Base-by-base conservation (phyloP, 164 flowering plant species). In the Nymphaea colorata region DNA sequence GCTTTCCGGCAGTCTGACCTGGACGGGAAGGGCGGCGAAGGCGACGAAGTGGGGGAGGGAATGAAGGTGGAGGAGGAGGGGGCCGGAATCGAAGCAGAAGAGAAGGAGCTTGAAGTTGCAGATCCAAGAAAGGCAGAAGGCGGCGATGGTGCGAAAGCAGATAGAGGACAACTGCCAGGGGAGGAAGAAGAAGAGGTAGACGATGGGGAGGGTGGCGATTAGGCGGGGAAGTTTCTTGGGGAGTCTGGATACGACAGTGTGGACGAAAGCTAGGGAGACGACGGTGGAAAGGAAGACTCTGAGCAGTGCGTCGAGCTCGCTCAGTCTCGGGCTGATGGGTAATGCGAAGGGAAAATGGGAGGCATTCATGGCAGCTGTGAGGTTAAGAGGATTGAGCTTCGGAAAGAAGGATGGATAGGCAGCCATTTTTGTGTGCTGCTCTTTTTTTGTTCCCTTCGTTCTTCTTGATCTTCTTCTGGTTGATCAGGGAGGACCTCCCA, bases 51-150 rank as follows among this genome's bases (percentile, higher is more conserved):
- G 14, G 68, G 62, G 41, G 66, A 66, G 51, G 44, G 60, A 42
- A 3, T 55, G 51, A 5, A 7, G 63, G 36, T 61, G 8, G 64
- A 44, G 6, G 16, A 43, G n/a, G 44, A 75, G 66, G 7, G 77
- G 77, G 42, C 74, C 77, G 12, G 16, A 53, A 55, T 64, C 62
- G 67, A 64, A 75, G 59, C 68, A 61, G 77, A 71, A 68, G 69
- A 75, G 74, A 64, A 75, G 62, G 66, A 75, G 71, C 67, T 75
- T 75, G 74, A 81, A 87, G 65, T 76, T 85, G n/a, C 77, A 84
- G 14, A 87, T 84, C 90, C 93, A 87, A 3, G 81, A 64, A 59
- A 86, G 44, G 74, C 75, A 74, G 76, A 84, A 80, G 18, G 70
- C 74, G 2, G 82, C 66, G 51, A 42, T 53, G 36, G 78, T 85